These are phyloP conservation scores for Xylaria digitata DNA, from an alignment of 2,329 filamentous ascomycete genomes.

Conservation along the genomic window DNA sequence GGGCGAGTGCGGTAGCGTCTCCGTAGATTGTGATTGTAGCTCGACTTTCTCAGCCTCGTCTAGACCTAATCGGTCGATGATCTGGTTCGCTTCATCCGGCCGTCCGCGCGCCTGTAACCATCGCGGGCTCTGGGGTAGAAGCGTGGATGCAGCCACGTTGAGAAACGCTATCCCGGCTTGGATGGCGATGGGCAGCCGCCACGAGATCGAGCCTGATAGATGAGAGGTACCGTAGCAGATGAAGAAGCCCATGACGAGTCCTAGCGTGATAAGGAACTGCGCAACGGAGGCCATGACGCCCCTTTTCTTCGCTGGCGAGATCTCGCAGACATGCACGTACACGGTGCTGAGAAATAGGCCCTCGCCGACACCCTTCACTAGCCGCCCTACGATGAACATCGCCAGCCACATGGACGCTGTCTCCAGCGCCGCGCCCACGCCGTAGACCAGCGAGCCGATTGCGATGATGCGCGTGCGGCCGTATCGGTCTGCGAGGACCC, in stretches of 20 bases:
- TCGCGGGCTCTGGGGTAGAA: slow-evolving; percentile 64
- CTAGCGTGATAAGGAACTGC: slow-evolving; percentile 64
- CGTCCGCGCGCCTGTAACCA: slow-evolving; percentile 63
- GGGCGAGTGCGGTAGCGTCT: slow-evolving; percentile 36
- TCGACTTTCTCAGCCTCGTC: slow-evolving; percentile 51
- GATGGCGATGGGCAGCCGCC: slow-evolving; percentile 64
- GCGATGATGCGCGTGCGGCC: slow-evolving; percentile 64
- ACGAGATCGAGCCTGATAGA: slow-evolving; percentile 57
- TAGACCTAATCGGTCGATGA: slow-evolving; percentile 57
- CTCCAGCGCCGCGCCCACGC: slow-evolving; percentile 42
- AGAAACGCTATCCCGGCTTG: slow-evolving; percentile 52
- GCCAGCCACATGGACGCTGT: slow-evolving; percentile 39
- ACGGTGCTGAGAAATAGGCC: slow-evolving; percentile 66
- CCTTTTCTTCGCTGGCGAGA: slow-evolving; percentile 63
- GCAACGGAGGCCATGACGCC: slow-evolving; percentile 64
- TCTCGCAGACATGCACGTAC: slow-evolving; percentile 67
- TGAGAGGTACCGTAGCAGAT: slow-evolving; percentile 67
- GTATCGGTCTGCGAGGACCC: slow-evolving; percentile 64
- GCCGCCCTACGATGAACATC: slow-evolving; percentile 58
- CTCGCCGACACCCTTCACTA: slow-evolving; percentile 67
- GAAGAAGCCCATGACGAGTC: slow-evolving; percentile 68
- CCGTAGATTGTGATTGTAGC: slow-evolving; percentile 34
- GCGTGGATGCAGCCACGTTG: slow-evolving; percentile 44
- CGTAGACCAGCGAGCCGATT: slow-evolving; percentile 64
- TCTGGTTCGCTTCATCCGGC: slow-evolving; percentile 56